Base-by-base conservation (phyloP, 306 rosid species). In the Fagus sylvatica region DNA sequence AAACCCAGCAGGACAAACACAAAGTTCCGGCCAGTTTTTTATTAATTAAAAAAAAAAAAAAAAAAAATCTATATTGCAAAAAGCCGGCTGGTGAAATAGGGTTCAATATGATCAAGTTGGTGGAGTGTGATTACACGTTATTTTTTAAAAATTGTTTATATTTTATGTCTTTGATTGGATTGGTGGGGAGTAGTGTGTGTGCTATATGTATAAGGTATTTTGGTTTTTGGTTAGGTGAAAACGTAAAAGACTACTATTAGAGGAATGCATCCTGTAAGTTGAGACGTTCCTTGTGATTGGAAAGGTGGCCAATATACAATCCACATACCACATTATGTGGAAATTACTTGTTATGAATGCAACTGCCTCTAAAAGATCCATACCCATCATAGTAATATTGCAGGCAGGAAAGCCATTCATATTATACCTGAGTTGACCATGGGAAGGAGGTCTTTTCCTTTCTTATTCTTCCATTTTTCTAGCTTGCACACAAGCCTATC, bases 51-150 rank as follows among this genome's bases (percentile, higher is more conserved):
- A 22, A 22, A 22, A 67, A 19, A n/a, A n/a, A 10, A 30, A 13
- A 72, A 19, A 15, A 46, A 42, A n/a, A 53, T 55, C 41, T 34
- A 60, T 7, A 77, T 60, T 72, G 61, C 55, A 75, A 74, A 84
- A 79, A 76, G 91, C 93, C 90, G 93, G 93, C 93, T 40, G 75
- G 83, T 74, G 77, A 49, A 74, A 72, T 81, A 84, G 84, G 82
- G 72, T 51, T 74, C 76, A 55, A 73, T 61, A 77, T 78, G 77
- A 76, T 74, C 80, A 73, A 53, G 85, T 79, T 61, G 81, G 83
- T 80, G 71, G 70, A 80, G 85, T 79, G 78, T 79, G 74, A 53
- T 69, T 65, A 53, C 39, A 42, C 9, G 15, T 59, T 78, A 36
- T 69, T 53, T 62, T 76, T 69, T 53, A 61, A 15, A 33, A 75